Evolutionary conservation across 1,284 basidiomycete genomes (phyloP).

Genomic region (Puccinia coronata): DNA sequence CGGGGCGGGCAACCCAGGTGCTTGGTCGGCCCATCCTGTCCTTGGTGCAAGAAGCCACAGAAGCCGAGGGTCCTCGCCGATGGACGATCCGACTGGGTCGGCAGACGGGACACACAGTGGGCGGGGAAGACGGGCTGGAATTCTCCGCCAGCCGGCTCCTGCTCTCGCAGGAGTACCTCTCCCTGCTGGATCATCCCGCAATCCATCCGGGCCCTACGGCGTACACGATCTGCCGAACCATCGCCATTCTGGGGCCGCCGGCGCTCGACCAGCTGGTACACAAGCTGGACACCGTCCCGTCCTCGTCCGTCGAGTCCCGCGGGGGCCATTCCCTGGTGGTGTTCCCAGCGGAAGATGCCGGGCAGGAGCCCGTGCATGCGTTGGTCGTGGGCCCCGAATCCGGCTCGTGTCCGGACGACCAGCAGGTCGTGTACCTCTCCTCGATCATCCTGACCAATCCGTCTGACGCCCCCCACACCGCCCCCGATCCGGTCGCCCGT

Average conservation of each 20-base stretch:
- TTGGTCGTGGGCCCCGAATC: conserved; percentile 30
- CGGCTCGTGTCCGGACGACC: conserved; percentile 11
- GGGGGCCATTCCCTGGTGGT: conserved; percentile 4
- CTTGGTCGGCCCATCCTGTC: conserved; percentile 16
- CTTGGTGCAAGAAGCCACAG: background rate
- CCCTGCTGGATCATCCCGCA: background rate
- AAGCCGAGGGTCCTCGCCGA: background rate
- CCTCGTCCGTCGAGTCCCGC: background rate
- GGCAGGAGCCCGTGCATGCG: background rate
- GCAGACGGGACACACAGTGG: background rate
- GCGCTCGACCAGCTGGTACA: background rate
- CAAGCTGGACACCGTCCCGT: background rate
- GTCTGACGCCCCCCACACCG: background rate
- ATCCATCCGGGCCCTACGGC: background rate
- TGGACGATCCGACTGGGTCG: conserved; percentile 18
- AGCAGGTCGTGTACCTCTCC: conserved; percentile 23
- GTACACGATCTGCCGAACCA: background rate
- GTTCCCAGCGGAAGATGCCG: background rate
- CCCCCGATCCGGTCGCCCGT: background rate
- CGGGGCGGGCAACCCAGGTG: conserved; percentile 25
- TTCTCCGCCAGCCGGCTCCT: conserved; percentile 9
- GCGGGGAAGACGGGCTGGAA: background rate
- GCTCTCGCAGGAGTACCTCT: background rate
- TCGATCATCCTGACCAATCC: too few species aligned
- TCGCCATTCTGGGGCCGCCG: background rate